Conservation (phyloP, 805 yeast species). For the Candida morakotiae region DNA sequence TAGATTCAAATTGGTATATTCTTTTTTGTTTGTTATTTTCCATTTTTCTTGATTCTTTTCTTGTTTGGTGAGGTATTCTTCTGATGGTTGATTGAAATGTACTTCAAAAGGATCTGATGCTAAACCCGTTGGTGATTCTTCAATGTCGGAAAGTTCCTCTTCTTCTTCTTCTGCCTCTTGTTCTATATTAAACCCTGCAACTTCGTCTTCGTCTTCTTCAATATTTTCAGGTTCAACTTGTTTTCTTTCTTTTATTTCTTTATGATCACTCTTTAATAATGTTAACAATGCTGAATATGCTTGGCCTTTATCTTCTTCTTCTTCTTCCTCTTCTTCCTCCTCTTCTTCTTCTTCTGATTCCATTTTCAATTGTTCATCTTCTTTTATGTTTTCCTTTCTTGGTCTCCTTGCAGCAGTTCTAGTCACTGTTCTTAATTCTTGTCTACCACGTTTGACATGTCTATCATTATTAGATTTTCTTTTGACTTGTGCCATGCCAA, state of each 20-base stretch:
- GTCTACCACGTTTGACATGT: conserved; percentile 53
- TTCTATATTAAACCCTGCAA: conserved; percentile 10
- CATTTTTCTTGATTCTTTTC: conserved; percentile 24
- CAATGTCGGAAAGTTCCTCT: conserved; percentile 24
- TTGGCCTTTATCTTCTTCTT: conserved; percentile 27
- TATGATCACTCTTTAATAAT: conserved; percentile 48
- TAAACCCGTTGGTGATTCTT: conserved; percentile 33
- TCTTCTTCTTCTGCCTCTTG: conserved; percentile 28
- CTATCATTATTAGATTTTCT: conserved; percentile 5
- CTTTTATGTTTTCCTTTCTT: conserved; percentile 1
- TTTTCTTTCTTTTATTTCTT: conserved; percentile 8
- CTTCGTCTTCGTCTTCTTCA: conserved; percentile 15
- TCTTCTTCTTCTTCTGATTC: conserved; percentile 16
- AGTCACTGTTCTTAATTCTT: conserved; percentile 54
- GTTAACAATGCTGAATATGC: conserved; percentile 69
- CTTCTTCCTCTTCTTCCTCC: conserved; percentile 11
- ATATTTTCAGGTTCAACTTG: conserved; percentile 10
- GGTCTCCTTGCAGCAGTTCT: conserved; percentile 45
- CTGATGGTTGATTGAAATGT: conserved; percentile 62
- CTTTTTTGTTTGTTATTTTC: conserved; percentile 18
- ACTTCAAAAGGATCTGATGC: conserved; percentile 66
- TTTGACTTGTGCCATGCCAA: conserved; percentile 8
- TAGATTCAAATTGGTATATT: conserved; percentile 19
- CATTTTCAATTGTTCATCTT: conserved; percentile 7
- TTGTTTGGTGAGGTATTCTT: conserved; percentile 27